phyloP scores from a whole-genome alignment of 1,139 yeast species.

The Hemisphaericaspora lyxosophila region DNA sequence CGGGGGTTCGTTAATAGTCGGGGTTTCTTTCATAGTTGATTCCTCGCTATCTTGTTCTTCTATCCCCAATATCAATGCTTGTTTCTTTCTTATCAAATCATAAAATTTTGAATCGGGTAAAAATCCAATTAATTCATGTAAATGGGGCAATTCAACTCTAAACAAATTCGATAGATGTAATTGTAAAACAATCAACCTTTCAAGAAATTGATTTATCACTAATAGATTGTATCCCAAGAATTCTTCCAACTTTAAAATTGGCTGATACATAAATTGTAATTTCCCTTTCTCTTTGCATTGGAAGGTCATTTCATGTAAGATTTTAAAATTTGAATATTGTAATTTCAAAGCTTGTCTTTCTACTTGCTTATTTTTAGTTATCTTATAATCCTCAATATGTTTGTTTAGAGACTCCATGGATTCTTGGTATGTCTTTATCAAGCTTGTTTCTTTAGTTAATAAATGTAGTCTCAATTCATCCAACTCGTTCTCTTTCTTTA shows the following conservation, averaged over 20 bases:
- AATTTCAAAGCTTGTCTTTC: conserved; percentile 28
- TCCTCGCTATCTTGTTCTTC: conserved; percentile 16
- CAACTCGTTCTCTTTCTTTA: conserved; percentile 6
- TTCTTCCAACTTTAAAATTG: conserved; percentile 28
- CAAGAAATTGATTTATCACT: conserved; percentile 40
- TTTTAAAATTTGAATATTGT: conserved; percentile 25
- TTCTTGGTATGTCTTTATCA: conserved; percentile 11
- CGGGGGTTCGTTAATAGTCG: conserved; percentile 1
- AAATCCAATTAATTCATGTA: conserved; percentile 27
- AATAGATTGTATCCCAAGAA: conserved; percentile 32
- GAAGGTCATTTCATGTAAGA: conserved; percentile 28
- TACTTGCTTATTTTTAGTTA: conserved; percentile 27
- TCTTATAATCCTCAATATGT: conserved; percentile 19
- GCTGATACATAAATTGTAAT: conserved; percentile 26
- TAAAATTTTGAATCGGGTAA: conserved; percentile 39
- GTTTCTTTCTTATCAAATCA: conserved; percentile 37
- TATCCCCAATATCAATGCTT: conserved; percentile 27
- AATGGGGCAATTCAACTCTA: conserved; percentile 32
- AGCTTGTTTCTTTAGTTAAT: conserved; percentile 13
- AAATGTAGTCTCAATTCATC: conserved; percentile 7
- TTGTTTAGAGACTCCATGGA: conserved; percentile 12
- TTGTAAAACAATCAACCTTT: conserved; percentile 39
- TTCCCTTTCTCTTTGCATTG: conserved; percentile 10
- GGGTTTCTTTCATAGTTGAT: not conserved
- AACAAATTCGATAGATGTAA: conserved; percentile 27